Base-by-base conservation (phyloP, 2,329 filamentous ascomycete genomes). In the Lachnellula subtilissima region DNA sequence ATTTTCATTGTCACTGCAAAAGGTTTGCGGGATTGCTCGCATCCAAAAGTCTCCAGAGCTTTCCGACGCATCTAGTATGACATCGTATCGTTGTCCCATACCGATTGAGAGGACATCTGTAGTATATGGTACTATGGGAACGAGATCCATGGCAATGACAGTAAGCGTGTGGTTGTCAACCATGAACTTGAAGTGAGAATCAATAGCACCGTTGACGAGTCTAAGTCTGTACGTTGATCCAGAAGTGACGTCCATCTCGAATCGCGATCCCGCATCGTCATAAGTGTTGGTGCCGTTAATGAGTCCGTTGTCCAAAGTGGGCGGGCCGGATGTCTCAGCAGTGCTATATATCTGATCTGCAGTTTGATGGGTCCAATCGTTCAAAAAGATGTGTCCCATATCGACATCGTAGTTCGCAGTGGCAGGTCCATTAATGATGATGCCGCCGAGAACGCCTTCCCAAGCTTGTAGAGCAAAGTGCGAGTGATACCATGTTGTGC, bases 391-490 rank as follows among this genome's bases (percentile, higher is more conserved):
- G 2, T 75, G 68, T 2, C 85, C 85, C 0, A 85, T 73, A 62
- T 88, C 85, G 40, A 78, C 73, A 53, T 88, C 83, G 61, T 85
- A 86, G 65, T 84, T 63, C 2, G 77, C 74, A 0, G 78, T 77
- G 0, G 81, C 76, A 1, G 83, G 84, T 0, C 83, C 83, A 50
- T 84, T 76, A 63, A 86, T 82, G 15, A 86, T 68, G 17, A 88
- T 81, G 2, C 75, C 76, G 0, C 84, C 85, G 36, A 80, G 74
- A 0, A 86, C 70, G 1, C 84, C 85, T 46, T 86, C 75, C 69
- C 72, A 77, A 47, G 75, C 74, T 61, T 76, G 74, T 15, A 71
- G 62, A 8, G 71, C 71, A 61, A 80, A 80, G 64, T 86, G 83
- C 2, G 78, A 81, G 67, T 86, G 83, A 54, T 84, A 85, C 80